phyloP scores from a whole-genome alignment of 306 rosid genomes.

The Mimosa pudica region DNA sequence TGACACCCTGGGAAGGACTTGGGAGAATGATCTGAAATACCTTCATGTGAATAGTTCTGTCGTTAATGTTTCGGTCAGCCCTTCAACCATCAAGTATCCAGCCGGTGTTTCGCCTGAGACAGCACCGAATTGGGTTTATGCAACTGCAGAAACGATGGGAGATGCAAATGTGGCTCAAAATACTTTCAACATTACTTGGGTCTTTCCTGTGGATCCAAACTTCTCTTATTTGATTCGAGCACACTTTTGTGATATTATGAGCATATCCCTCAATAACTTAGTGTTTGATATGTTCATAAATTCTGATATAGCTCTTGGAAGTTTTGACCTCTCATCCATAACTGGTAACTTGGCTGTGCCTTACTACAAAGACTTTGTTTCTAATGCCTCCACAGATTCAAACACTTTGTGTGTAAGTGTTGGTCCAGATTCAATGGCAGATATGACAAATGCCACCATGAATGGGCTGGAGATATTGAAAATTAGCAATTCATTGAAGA shows the following conservation, averaged over 20 bases:
- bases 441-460: slow-evolving; percentile 65
- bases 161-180: slow-evolving; percentile 63
- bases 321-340: slow-evolving; percentile 80
- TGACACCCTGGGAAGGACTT: slow-evolving; percentile 89
- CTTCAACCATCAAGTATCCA: slow-evolving; percentile 62
- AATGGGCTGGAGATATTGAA: slow-evolving; percentile 86
- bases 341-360: slow-evolving; percentile 74
- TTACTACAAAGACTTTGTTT: slow-evolving; percentile 67
- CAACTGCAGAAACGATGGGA: slow-evolving; percentile 85
- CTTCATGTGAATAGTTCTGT: slow-evolving; percentile 89
- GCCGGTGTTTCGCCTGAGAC: slow-evolving; percentile 62
- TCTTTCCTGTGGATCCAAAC: slow-evolving; percentile 66
- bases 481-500: slow-evolving; percentile 67
- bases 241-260: slow-evolving; percentile 86
- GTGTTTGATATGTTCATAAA: slow-evolving; percentile 83
- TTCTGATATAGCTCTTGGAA: slow-evolving; percentile 57
- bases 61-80: slow-evolving; percentile 58
- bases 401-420: slow-evolving; percentile 77
- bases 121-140: slow-evolving; percentile 89
- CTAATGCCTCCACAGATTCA: slow-evolving; percentile 56
- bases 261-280: slow-evolving; percentile 67
- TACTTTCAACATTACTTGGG: slow-evolving; percentile 96
- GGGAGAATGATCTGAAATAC: slow-evolving; percentile 83
- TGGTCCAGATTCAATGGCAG: slow-evolving; percentile 83
- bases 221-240: slow-evolving; percentile 75